Base-by-base conservation (phyloP, 1,284 basidiomycete genomes). In the Peniophora sp. region DNA sequence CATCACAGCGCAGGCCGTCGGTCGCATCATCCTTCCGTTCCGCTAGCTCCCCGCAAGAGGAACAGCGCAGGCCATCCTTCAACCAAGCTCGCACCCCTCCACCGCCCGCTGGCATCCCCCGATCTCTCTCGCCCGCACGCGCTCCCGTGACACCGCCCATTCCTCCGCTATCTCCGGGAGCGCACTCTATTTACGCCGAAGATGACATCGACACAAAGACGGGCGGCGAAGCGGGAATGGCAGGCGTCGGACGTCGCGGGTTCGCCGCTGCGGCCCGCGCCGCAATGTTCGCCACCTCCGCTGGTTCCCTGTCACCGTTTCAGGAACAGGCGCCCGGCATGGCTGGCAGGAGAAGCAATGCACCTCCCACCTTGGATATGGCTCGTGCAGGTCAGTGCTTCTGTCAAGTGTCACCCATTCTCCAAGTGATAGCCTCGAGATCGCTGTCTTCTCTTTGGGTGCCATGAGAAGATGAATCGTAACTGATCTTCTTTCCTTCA, bases 201-300 rank as follows among this genome's bases (percentile, higher is more conserved):
- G 57, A 54, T 1, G 62, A 74, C 39, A 74, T 81, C 3, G 81
- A 91, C 60, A 91, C 88, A 14, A 81, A 83, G 58, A 77, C 63
- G 9, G 90, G 89, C 3, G 90, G 89, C 2, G 82, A 77, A 54
- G 89, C 89, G 5, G 91, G 91, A 0, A 93, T 93, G 90, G 91
- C 91, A 0, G 91, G 91, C 15, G 90, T 94, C 2, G 91, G 91
- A 3, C 71, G 91, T 53, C 72, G 91, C 54, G 91, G 88, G 0
- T 93, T 94, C 56, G 86, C 85, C 1, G 88, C 90, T 8, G 89
- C 80, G 8, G 85, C 88, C 35, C 74, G 81, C 39, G 83, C 83
- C 0, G 86, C 84, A 2, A 75, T 87, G 76, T 76, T 84, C 56
- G 62, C 68, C 32, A 12, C 60, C 56, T 50, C 58, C 61, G 27